Conservation (phyloP, 2,329 filamentous ascomycete species). For the Stemphylium lycopersici region DNA sequence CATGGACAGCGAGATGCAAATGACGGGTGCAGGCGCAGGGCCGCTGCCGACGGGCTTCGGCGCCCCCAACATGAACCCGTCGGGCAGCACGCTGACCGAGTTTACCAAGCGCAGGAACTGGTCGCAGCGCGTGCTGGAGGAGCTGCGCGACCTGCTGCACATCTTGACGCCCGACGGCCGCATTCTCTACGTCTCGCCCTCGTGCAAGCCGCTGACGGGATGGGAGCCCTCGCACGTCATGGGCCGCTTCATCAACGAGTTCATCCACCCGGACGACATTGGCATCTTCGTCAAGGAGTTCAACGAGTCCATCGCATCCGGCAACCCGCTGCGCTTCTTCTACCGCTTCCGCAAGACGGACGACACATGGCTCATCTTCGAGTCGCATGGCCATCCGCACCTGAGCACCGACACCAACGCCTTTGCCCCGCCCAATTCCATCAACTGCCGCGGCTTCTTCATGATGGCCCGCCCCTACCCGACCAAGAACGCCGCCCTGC, state of each 20-base stretch:
- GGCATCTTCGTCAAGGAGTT: constrained; percentile 84
- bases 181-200: constrained; percentile 85
- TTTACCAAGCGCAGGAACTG: constrained; percentile 75
- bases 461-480: constrained; percentile 92
- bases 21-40: constrained; percentile 59
- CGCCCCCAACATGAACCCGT: constrained; percentile 50
- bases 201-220: constrained; percentile 74
- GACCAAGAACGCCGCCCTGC: constrained; percentile 80
- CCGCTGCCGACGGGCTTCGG: constrained; percentile 63
- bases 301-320: constrained; percentile 84
- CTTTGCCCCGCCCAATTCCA: constrained; percentile 64
- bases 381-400: constrained; percentile 91
- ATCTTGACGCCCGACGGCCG: constrained; percentile 85
- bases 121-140: constrained; percentile 87
- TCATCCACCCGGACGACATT: constrained; percentile 85
- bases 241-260: constrained; percentile 77
- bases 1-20: constrained; percentile 33
- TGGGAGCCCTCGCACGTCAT: constrained; percentile 73
- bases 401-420: constrained; percentile 72
- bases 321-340: constrained; percentile 81
- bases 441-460: constrained; percentile 85
- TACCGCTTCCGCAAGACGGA: constrained; percentile 82
- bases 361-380: constrained; percentile 77
- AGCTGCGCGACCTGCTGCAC: constrained; percentile 86
- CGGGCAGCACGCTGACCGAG: constrained; percentile 65